A percentile compares a stretch with the other conserved stretches of the same genome.
Evolutionary conservation across 768 basidiomycete species (phyloP).

Genomic region (Naematelia encephala): DNA sequence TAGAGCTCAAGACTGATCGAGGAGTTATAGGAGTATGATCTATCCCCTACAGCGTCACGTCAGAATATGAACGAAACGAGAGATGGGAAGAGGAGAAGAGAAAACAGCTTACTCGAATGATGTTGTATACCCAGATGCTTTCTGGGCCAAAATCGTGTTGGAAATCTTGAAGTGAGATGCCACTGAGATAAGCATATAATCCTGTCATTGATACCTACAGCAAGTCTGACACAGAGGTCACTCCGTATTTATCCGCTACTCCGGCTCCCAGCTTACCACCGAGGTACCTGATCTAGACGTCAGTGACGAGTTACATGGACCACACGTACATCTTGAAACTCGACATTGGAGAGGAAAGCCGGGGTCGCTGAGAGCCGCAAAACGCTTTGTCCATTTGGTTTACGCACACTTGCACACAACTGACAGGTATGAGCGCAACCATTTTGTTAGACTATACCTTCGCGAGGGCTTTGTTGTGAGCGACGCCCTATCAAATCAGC

Average conservation of each 20-base stretch:
- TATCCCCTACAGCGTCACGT: too few relatives aligned
- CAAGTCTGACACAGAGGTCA: conserved; percentile 81
- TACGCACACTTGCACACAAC: conserved; percentile 76
- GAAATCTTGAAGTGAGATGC: conserved; percentile 51
- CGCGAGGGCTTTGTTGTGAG: conserved; percentile 89
- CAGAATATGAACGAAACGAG: too few relatives aligned
- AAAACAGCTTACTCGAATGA: too few relatives aligned
- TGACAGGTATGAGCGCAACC: too few relatives aligned
- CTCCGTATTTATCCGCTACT: conserved; percentile 82
- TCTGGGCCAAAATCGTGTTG: conserved; percentile 54
- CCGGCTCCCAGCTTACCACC: conserved; percentile 92
- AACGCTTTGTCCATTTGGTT: conserved; percentile 81
- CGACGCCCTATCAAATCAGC: conserved; percentile 63
- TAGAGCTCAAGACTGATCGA: conserved; percentile 11
- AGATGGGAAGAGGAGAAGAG: too few relatives aligned
- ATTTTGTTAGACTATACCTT: conserved; percentile 59
- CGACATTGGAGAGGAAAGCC: conserved; percentile 72
- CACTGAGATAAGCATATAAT: too few relatives aligned
- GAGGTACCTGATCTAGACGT: conserved; percentile 75
- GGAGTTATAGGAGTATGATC: conserved; percentile 76
- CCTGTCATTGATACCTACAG: conserved; percentile 67
- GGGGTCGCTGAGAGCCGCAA: conserved; percentile 79
- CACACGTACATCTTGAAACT: conserved; percentile 80
- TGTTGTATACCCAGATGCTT: conserved; percentile 82
- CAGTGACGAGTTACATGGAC: neutral